Base-by-base conservation (phyloP, 257 asterid genomes). In the Plectranthus barbatus region DNA sequence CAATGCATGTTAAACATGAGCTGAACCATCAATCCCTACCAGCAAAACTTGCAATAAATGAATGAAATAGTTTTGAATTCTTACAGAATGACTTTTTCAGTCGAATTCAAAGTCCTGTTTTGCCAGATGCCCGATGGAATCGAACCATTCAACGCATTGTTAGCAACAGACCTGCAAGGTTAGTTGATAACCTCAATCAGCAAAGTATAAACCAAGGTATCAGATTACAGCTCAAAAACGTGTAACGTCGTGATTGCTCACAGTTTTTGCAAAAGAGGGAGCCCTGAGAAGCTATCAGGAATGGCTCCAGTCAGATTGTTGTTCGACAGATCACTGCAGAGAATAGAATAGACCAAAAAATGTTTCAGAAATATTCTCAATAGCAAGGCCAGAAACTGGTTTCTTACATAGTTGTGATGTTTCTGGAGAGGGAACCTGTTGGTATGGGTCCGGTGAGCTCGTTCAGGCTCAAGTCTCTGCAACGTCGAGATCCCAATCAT, bases 341-440 rank as follows among this genome's bases (percentile, higher is more conserved):
- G 53, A 62, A 39, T 48, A 34, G 40, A 66, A 39, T 48, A 34
- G 46, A 37, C 12, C n/a, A 34, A 42, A 53, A 26, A 20, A 19
- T 47, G 53, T 58, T 61, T 56, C 53, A 51, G 49, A 49, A 10
- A 10, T 13, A 12, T 54, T 33, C 33, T 39, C 19, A 61, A 72
- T 34, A 59, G 46, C 47, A 23, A 50, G 49, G 57, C 19, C 7
- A 5, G n/a, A 60, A 64, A 60, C 24, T 58, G 71, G 65, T 37
- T 56, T 31, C 97, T 82, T 79, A 88, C 98, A 91, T 73, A n/a
- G 95, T 91, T 29, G 98, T 91, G 70, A 91, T 84, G 62, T 82
- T 83, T 48, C 47, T 67, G 13, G 96, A 80, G 58, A 91, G 80
- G 31, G 66, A 50, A 47, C 89, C 82, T 40, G 83, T 21, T 31